Evolutionary conservation across 768 basidiomycete genomes (phyloP).

Genomic region (Kwoniella botswanensis): DNA sequence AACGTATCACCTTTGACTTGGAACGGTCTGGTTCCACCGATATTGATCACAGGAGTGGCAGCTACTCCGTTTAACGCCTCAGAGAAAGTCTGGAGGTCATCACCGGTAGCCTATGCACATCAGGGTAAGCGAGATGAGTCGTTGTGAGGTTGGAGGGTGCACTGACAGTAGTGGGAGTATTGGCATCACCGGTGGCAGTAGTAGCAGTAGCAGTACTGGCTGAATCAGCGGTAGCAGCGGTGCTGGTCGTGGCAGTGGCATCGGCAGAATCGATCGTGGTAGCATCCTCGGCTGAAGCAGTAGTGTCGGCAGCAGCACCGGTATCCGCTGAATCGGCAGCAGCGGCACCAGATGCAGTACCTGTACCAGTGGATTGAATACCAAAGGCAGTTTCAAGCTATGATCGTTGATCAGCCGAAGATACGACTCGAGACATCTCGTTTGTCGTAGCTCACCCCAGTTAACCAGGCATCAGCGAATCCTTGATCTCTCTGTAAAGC

Average conservation of each 20-base stretch:
- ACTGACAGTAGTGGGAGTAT: not conserved
- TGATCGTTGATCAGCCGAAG: not conserved
- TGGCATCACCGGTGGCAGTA: not conserved
- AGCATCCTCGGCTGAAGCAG: conserved; percentile 16
- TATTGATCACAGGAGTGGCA: conserved; percentile 27
- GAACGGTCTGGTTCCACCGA: conserved; percentile 58
- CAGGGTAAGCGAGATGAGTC: no score
- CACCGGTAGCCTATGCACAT: not conserved
- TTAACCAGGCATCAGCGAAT: conserved; percentile 44
- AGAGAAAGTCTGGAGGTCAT: conserved; percentile 65
- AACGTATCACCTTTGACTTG: conserved; percentile 63
- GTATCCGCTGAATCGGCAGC: conserved; percentile 18
- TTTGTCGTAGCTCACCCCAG: conserved; percentile 25
- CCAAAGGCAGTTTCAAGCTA: conserved; percentile 44
- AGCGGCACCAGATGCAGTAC: conserved; percentile 10
- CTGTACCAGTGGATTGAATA: conserved; percentile 29
- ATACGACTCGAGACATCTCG: not conserved
- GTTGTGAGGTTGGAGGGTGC: not conserved
- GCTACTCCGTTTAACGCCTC: conserved; percentile 53
- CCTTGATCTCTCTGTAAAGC: conserved; percentile 30
- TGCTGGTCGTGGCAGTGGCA: conserved; percentile 3
- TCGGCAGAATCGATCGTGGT: conserved; percentile 7
- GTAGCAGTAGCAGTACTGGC: conserved; percentile 4
- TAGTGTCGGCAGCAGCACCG: conserved; percentile 12
- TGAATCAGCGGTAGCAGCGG: conserved; percentile 27